Base-by-base conservation (phyloP, 768 basidiomycete species). In the Strobilomyces confusus region DNA sequence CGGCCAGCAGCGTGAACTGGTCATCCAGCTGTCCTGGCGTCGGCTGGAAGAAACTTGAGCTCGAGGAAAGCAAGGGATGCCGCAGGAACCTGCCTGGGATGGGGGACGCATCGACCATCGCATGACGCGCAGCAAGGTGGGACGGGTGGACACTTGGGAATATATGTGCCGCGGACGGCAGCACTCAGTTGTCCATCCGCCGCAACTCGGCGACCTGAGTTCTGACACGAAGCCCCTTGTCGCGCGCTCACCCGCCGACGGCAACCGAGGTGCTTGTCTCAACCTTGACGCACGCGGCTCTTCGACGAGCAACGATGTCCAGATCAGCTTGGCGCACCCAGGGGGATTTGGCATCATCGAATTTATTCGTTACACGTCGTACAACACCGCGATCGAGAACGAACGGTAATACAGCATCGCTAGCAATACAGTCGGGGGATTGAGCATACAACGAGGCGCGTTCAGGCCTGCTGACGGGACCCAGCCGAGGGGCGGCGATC, bases 391-490 rank as follows among this genome's bases (percentile, higher is more conserved):
- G 2, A 45, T 17, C 15, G 32, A 17, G 19, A 45, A 45, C 29
- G 30, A 34, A 26, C 4, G 5, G 44, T 17, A 34, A 46, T 56
- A 60, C 61, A 63, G 26, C 29, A 29, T 19, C 41, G 49, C 29
- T 57, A 65, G 52, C 3, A 55, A 61, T 66, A 68, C 63, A 61
- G 29, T 47, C 49, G 29, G 11, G 15, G 13, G 15, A 29, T 29
- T 29, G 29, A 29, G 29, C 9, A 29, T 29, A 29, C 29, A 29
- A 29, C 29, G 29, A 29, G 29, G 29, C 6, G 29, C 19, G 17
- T 34, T 56, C 34, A 50, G 12, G 48, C 26, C 17, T 25, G 50
- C 22, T 51, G 29, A 15, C 30, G 14, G 30, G 17, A 45, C 25
- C 14, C 44, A 17, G 49, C 25, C n/a, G 48, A 45, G 3, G 57